Conservation (phyloP, 2,329 filamentous ascomycete genomes). For the Chrysoporthe puriensis region DNA sequence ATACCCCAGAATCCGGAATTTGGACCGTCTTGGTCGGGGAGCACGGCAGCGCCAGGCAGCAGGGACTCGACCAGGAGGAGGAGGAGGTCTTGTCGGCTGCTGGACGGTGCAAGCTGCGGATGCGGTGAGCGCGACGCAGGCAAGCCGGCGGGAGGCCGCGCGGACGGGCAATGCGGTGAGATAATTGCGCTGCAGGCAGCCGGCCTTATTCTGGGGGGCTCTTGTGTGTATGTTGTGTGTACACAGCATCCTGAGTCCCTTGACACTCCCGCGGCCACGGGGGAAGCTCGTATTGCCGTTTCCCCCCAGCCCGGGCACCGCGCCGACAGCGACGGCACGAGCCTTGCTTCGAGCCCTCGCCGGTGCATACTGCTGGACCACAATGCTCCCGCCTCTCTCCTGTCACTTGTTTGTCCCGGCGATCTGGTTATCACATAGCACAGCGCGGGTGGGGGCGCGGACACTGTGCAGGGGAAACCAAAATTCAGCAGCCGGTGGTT, state of each 20-base stretch:
- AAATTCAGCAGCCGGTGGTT: conserved; percentile 10
- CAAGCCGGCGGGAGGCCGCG: conserved; percentile 12
- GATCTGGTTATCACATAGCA: conserved; percentile 28
- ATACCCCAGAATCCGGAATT: conserved; percentile 16
- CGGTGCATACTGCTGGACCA: neutral
- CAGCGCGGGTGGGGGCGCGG: conserved; percentile 17
- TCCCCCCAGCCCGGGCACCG: neutral
- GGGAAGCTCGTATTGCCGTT: conserved; percentile 19
- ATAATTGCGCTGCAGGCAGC: conserved; percentile 11
- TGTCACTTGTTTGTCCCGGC: conserved; percentile 18
- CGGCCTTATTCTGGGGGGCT: conserved; percentile 13
- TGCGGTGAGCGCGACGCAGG: conserved; percentile 21
- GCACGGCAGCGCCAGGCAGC: conserved; percentile 14
- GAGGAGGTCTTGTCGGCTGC: neutral
- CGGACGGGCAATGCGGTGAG: conserved; percentile 14
- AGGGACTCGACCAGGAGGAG: conserved; percentile 14
- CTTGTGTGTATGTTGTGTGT: neutral
- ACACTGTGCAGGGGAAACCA: conserved; percentile 19
- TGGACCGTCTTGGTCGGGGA: conserved; percentile 11
- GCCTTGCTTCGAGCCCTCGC: neutral
- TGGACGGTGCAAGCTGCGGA: neutral
- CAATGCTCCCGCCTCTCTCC: neutral
- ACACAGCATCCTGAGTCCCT: neutral
- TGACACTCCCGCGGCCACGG: neutral
- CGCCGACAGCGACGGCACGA: conserved; percentile 7